Base-by-base conservation (phyloP, 2,329 filamentous ascomycete genomes). In the Aspergillus fijiensis region DNA sequence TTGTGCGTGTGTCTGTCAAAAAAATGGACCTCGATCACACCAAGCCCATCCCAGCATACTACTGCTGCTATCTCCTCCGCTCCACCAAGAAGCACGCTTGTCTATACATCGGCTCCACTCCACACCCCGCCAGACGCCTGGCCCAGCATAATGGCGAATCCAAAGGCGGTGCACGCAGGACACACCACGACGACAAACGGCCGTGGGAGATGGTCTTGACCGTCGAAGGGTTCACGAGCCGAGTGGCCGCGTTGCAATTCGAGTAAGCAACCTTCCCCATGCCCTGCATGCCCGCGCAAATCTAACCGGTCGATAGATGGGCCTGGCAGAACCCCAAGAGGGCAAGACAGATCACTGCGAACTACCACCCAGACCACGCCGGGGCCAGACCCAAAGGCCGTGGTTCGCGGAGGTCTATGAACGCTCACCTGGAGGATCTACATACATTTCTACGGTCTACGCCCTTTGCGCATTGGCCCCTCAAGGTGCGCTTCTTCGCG, bases 141-240 rank as follows among this genome's bases (percentile, higher is more conserved):
- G 87, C 87, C 63, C 95, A 98, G 74, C 95, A 99, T 78, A 99
- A 99, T 83, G 95, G 95, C 55, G 80, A 87, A 53, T 83, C 83
- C 33, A 89, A 87, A 71, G 95, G 95, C 55, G 95, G 95, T 39
- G 95, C 95, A 31, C 85, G 82, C 31, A 84, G 88, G 51, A 99
- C 95, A 0, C 85, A 89, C 11, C 83, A 85, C 53, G 87, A 77
- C 51, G 86, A 77, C 4, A 77, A 93, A 62, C 84, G 91, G 48
- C 95, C 95, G 0, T 98, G 95, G 92, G 90, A 96, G 72, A 96
- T 96, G 89, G 85, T 91, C 2, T 87, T 87, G 47, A 81, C 97
- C 5, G 89, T 98, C 1, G 90, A 90, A 6, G 94, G 94, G 0
- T 99, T 99, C 65, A 92, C 91, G 0, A 94, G 90, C 66, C 89